A percentile compares a stretch with the other conserved stretches of the same genome.
Evolutionary conservation across 805 yeast genomes (phyloP).

Genomic region (Wickerhamiella spandovensis): DNA sequence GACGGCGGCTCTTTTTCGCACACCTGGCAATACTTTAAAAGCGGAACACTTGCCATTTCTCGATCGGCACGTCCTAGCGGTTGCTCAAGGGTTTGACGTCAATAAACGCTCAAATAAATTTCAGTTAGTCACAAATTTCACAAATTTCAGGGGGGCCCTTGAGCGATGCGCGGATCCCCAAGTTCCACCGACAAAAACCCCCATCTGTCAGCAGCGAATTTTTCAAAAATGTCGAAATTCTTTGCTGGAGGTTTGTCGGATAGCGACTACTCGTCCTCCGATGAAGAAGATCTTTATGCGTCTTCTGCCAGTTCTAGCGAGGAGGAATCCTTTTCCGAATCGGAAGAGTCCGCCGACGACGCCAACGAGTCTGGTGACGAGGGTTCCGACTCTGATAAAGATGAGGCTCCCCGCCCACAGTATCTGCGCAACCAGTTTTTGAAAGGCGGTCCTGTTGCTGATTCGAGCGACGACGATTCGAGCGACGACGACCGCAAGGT

Average conservation of each 20-base stretch:
- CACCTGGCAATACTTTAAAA: conserved; percentile 45
- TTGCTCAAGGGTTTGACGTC: too few species aligned
- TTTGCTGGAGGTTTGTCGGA: conserved; percentile 47
- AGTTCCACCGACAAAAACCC: neutral
- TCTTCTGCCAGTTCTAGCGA: conserved; percentile 29
- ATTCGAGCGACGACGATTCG: conserved; percentile 36
- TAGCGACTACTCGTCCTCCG: conserved; percentile 49
- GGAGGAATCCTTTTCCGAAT: conserved; percentile 24
- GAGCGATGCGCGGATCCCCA: neutral
- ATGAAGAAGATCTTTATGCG: conserved; percentile 42
- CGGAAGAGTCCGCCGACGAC: conserved; percentile 26
- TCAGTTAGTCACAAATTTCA: neutral
- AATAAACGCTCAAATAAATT: too few species aligned
- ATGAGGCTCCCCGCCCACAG: conserved; percentile 24
- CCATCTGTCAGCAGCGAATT: conserved; percentile 1
- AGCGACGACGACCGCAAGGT: conserved; percentile 69
- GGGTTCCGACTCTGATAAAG: conserved; percentile 22
- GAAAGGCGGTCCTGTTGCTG: conserved; percentile 27
- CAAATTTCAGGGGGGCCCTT: neutral
- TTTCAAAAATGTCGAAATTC: conserved; percentile 68
- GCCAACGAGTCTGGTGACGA: conserved; percentile 38
- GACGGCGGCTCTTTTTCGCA: conserved; percentile 76
- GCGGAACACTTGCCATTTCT: conserved; percentile 6
- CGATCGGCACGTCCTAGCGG: too few species aligned
- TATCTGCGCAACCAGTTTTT: conserved; percentile 24